phyloP scores from a whole-genome alignment of 768 basidiomycete genomes.

The Psilocybe azurescens region DNA sequence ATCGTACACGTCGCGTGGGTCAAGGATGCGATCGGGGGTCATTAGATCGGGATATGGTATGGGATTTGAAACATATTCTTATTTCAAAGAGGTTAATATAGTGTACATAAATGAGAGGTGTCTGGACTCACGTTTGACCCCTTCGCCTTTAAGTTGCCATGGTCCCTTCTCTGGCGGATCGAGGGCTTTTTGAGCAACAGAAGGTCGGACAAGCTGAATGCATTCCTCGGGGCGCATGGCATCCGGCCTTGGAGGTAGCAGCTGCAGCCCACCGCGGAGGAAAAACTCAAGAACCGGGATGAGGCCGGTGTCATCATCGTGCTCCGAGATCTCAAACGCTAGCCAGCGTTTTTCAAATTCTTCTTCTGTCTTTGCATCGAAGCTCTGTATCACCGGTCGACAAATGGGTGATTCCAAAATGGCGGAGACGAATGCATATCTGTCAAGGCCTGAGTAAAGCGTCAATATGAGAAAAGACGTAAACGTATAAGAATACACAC shows the following conservation, averaged over 20 bases:
- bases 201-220: slow-evolving; percentile 14
- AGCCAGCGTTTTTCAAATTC: slow-evolving; percentile 30
- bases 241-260: slow-evolving; percentile 21
- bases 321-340: slow-evolving; percentile 24
- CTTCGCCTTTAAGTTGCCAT: slow-evolving; percentile 16
- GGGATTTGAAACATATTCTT: slow-evolving; percentile 4
- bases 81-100: not conserved
- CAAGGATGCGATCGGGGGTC: slow-evolving; percentile 64
- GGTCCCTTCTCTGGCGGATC: slow-evolving; percentile 2
- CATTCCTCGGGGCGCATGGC: slow-evolving; percentile 13
- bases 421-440: slow-evolving; percentile 24
- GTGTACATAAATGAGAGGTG: too few species aligned
- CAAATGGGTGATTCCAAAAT: slow-evolving; percentile 16
- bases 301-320: slow-evolving; percentile 21
- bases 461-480: not conserved
- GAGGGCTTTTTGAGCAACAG: slow-evolving; percentile 14
- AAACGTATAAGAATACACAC: slow-evolving; percentile 6
- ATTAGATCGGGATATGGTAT: slow-evolving; percentile 61
- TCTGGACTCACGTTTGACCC: slow-evolving; percentile 11
- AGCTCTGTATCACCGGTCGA: slow-evolving; percentile 3
- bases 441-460: slow-evolving; percentile 16
- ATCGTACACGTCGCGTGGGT: slow-evolving; percentile 59
- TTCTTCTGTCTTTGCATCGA: slow-evolving; percentile 17
- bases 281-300: slow-evolving; percentile 27
- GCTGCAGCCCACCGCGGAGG: slow-evolving; percentile 23